phyloP scores from a whole-genome alignment of 805 yeast species.

The Tetrapisispora phaffii region DNA sequence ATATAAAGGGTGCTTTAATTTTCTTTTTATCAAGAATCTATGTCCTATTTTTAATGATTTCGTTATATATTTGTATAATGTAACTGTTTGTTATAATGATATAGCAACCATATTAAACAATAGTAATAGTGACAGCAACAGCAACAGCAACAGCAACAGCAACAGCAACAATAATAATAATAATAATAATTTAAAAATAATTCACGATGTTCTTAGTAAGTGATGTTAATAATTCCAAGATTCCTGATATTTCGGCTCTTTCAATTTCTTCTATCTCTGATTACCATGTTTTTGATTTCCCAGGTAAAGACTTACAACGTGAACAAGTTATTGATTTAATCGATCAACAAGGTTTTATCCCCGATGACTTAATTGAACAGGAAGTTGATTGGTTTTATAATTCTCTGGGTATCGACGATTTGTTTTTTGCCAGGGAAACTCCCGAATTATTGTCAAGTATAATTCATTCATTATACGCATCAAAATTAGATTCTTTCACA shows the following conservation, averaged over 20 bases:
- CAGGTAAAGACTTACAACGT: conserved; percentile 72
- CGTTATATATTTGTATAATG: no score
- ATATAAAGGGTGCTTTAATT: no score
- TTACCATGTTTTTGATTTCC: conserved; percentile 65
- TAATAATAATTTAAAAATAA: not conserved
- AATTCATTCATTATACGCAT: conserved; percentile 81
- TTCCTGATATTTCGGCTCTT: conserved; percentile 33
- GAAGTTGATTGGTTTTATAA: conserved; percentile 89
- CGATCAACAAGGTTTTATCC: conserved; percentile 80
- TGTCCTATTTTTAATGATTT: no score
- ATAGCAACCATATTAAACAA: no score
- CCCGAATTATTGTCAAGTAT: conserved; percentile 73
- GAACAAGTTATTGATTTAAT: conserved; percentile 72
- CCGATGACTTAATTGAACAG: conserved; percentile 71
- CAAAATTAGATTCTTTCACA: conserved; percentile 83
- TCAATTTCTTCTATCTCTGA: conserved; percentile 44
- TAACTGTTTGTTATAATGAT: no score
- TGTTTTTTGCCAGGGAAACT: conserved; percentile 79
- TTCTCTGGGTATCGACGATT: conserved; percentile 80
- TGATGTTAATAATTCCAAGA: conserved; percentile 28
- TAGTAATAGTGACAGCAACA: no score
- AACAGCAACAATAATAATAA: not conserved
- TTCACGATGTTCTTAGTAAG: conserved; percentile 3
- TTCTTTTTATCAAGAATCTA: no score
- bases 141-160: no score